Base-by-base conservation (phyloP, 495 filamentous ascomycete genomes). In the Penicillium tannophilum region DNA sequence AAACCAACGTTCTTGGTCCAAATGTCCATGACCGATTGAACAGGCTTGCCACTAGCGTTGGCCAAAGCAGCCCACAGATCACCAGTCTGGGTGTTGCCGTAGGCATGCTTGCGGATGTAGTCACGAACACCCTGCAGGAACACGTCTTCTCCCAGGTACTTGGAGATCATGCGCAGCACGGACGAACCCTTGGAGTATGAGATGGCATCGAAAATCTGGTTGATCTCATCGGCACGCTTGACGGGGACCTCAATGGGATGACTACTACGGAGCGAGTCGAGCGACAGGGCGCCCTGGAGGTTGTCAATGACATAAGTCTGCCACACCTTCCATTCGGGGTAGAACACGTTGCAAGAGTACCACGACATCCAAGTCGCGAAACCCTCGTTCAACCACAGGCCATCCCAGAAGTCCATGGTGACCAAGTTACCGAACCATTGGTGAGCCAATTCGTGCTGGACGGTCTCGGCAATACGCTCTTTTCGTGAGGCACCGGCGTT, bases 401-500 rank as follows among this genome's bases (percentile, higher is more conserved):
- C 93, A 74, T 97, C 93, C 94, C 94, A 98, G 84, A 94, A 98
- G 73, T 97, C 93, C 94, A 98, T 98, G 42, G 94, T 98, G 45
- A 98, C 94, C 57, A 98, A 79, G 75, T 98, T 98, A 59, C 94
- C 94, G 65, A 98, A 98, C 94, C 94, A 98, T 75, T 98, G 94
- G 77, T 98, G 94, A 44, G 94, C 94, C 67, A 98, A 79, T 70
- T 98, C 94, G 76, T 98, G 94, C 81, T 95, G 92, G 19, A 97
- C 94, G 42, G 91, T 89, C 69, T 97, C 92, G 49, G 94, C 93
- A 64, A 98, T 88, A 41, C 93, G 86, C 79, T 97, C 89, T 76
- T 95, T 96, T 51, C 87, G 87, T n/a, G 88, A 87, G n/a, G 93
- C 91, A 64, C 92, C 90, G 67, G 89, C 92, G 39, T 82, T 88